Evolutionary conservation across 2,329 filamentous ascomycete species (phyloP), one percentile per base, ranked within the genome.

Genomic region (Cladosporium cucumerinum): DNA sequence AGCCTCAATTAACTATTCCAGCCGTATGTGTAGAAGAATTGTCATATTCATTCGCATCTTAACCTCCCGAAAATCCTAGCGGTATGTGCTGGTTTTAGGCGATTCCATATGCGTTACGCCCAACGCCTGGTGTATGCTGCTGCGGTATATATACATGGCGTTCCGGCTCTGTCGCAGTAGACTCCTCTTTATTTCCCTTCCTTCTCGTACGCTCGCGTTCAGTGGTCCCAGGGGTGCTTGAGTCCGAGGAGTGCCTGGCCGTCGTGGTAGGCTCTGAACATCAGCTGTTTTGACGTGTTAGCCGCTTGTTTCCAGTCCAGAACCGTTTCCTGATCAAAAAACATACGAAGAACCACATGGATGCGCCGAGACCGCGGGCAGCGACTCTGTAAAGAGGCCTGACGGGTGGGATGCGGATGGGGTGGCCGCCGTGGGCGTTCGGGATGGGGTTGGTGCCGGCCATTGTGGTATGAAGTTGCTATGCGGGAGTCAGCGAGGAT

Each of bases 141-240:
- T 49, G 21, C 46, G 61, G 61, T 63, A 58, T 57, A 57, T 63
- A 32, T 63, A 63, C 51, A 57, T 39, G 51, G 51, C 61, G 48
- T 25, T 49, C 36, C 49, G 25, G 51, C 59, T 61, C 30, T 52
- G 8, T 54, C 48, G 59, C 59, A 61, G 59, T 48, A 57, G 21
- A 25, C 48, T 32, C 26, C 51, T n/a, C 18, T 28, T 34, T 26
- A 3, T 34, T 26, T 51, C 12, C 32, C 28, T 14, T 39, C 23
- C 52, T 23, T 32, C 28, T n/a, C 18, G 18, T 39, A n/a, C 23
- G 21, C 30, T 30, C n/a, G 26, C 21, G 55, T 79, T 85, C 83
- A 97, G 81, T 97, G 93, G 72, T 97, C 93, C 92, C 93, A 97
- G 70, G 93, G 95, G 80, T 98, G 95, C 83, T 93, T 97, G 90